Base-by-base conservation (phyloP, 1,284 basidiomycete genomes). In the Malassezia brasiliensis region DNA sequence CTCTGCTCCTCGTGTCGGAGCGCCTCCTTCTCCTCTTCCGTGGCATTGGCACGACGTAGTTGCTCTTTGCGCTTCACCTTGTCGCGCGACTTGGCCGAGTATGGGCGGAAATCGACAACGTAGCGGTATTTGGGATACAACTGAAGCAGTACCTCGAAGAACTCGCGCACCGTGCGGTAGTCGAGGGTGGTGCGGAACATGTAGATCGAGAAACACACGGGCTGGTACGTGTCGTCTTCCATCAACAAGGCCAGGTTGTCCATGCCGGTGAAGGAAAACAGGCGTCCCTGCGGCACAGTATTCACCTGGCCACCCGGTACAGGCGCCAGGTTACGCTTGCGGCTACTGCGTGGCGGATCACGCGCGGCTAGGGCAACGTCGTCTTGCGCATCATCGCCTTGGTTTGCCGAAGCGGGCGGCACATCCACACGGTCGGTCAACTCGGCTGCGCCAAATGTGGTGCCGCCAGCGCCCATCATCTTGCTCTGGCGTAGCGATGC, bases 151-250 rank as follows among this genome's bases (percentile, higher is more conserved):
- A 65, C 62, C 46, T 69, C 63, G 53, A 74, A 72, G 52, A 74
- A 74, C 46, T 66, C 62, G 32, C 63, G 56, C 46, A 72, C 63
- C 2, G 71, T 72, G 50, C 63, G 57, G 48, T 66, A 59, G 49
- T 72, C 69, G 47, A 74, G 60, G 44, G 62, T 62, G 25, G 67
- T 55, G 40, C 64, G 64, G 63, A 74, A 74, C 55, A 70, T 60
- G 65, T 74, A 74, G 45, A 74, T 69, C 47, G 68, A 71, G 61
- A 67, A 74, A 61, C 71, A 74, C 39, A 63, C 69, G 22, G 64
- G 63, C 37, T 69, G 69, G 59, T 71, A 74, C 14, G 61, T 48
- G 39, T 71, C 67, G 45, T 68, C 62, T 39, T 74, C 71, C 68
- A 74, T 69, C 8, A 74, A 50, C 25, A 72, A 63, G 0, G 68